phyloP scores from a whole-genome alignment of 2,329 filamentous ascomycete genomes.

The Pyrenophora teres region DNA sequence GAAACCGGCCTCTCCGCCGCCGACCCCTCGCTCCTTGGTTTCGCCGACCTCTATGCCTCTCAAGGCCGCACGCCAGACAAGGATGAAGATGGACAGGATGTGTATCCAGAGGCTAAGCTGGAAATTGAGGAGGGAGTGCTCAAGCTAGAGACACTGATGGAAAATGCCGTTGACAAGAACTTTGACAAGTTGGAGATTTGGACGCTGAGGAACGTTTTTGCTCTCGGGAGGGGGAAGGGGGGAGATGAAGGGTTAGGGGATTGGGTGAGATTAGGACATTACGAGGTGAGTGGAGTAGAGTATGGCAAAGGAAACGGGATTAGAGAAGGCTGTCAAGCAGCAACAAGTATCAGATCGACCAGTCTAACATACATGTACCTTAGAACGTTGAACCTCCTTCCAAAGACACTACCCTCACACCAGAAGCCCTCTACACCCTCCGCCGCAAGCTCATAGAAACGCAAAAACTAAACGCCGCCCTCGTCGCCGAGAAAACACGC shows the following conservation, averaged over 20 bases:
- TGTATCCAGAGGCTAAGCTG: constrained; percentile 58
- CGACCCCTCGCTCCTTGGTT: constrained; percentile 79
- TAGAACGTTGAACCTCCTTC: constrained; percentile 35
- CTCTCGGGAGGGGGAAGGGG: constrained; percentile 58
- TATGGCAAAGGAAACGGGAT: not conserved
- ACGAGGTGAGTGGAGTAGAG: constrained; percentile 63
- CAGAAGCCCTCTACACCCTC: constrained; percentile 72
- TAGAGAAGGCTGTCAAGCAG: not conserved
- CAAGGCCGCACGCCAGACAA: constrained; percentile 53
- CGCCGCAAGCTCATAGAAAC: constrained; percentile 77
- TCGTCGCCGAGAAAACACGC: constrained; percentile 70
- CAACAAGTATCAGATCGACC: not conserved
- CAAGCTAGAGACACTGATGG: constrained; percentile 56
- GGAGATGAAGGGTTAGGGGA: constrained; percentile 63
- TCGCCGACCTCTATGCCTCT: constrained; percentile 59
- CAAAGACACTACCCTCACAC: constrained; percentile 56
- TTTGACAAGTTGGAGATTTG: constrained; percentile 70
- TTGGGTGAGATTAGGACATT: constrained; percentile 84
- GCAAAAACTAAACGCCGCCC: constrained; percentile 71
- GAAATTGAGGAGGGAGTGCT: constrained; percentile 82
- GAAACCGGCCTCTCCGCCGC: constrained; percentile 79
- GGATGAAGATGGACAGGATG: constrained; percentile 46
- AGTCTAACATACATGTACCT: not conserved
- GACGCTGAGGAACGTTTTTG: constrained; percentile 75
- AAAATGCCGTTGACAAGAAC: constrained; percentile 56